Evolutionary conservation across 306 rosid genomes (phyloP), one percentile per base, ranked within the genome.

Genomic region (Prosopis cineraria): DNA sequence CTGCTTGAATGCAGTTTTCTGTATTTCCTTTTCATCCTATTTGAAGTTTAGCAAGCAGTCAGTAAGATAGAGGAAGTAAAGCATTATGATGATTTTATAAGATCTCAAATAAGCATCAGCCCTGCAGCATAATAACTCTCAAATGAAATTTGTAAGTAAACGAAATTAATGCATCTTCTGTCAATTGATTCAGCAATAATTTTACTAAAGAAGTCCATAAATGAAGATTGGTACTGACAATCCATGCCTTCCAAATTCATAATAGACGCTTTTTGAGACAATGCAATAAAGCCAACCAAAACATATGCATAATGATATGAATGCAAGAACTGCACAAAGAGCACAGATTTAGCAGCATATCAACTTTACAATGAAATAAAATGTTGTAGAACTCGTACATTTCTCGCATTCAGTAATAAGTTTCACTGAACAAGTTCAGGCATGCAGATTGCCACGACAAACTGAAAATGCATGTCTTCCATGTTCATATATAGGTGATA

Each of bases 1-100:
- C 88, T 93, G 98, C 89, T 91, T 93, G 69, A 93, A 76, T 43
- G 99, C 99, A 3, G 97, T 82, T 87, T 93, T 87, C 85, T 95
- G 96, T 83, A 95, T 87, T 83, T 91, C 96, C 85, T 95, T 91
- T 85, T 95, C 99, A 70, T 95, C 99, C 99, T 95, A 83, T 81
- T 85, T 24, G 37, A 79, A 31, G 52, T 66, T 52, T 70, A 72
- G 33, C 66, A 50, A 82, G 53, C 65, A 59, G 67, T 81, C 60
- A 82, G 77, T 24, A 48, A 66, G 19, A 79, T 44, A 65, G 33
- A 31, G 59, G 58, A 31, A 30, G 52, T 34, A 73, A 44, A 69
- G 24, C 63, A 78, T n/a, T 11, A 37, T 34, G 37, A 14, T 34
- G 20, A 66, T 64, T 25, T 36, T 70, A 33, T 27, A 44, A 65